These are phyloP conservation scores for Kluyveromyces nonfermentans DNA, from an alignment of 805 yeast genomes.

Conservation along the genomic window DNA sequence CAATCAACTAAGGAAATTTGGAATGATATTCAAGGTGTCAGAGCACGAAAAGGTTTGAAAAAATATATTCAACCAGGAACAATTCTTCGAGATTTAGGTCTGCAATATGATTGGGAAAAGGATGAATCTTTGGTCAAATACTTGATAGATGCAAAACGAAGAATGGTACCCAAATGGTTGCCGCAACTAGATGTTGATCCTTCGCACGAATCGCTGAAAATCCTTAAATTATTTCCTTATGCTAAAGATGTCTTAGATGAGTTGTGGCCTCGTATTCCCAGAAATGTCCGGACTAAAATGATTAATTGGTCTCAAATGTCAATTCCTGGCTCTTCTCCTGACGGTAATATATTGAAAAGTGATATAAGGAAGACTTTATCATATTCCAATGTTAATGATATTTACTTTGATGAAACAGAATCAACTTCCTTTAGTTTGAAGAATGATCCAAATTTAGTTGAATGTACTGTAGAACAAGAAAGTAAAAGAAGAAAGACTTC, in stretches of 20 bases:
- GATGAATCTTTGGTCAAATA: constrained; percentile 29
- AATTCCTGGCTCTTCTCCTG: neutral
- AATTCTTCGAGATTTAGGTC: neutral
- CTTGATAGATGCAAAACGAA: constrained; percentile 24
- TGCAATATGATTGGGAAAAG: constrained; percentile 34
- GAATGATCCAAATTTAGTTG: neutral
- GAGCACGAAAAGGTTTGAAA: constrained; percentile 33
- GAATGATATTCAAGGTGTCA: constrained; percentile 46
- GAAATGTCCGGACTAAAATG: constrained; percentile 3
- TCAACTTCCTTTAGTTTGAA: neutral
- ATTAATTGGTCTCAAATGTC: neutral
- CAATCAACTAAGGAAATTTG: constrained; percentile 47
- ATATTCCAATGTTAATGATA: neutral
- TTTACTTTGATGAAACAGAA: neutral
- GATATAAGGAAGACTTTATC: neutral
- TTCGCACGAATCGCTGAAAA: constrained; percentile 17
- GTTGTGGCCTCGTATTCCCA: constrained; percentile 23
- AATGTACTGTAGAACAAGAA: neutral
- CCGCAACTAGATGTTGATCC: constrained; percentile 4
- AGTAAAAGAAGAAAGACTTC: neutral
- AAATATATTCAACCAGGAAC: constrained; percentile 18
- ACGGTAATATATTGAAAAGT: neutral
- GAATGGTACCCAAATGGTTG: constrained; percentile 10
- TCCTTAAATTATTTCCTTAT: constrained; percentile 22
- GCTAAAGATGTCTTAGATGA: constrained; percentile 27